Percentiles rank a stretch among this genome's conserved stretches.
phyloP scores from a whole-genome alignment of 176 grass and related monocot species.

The Oryza meridionalis region DNA sequence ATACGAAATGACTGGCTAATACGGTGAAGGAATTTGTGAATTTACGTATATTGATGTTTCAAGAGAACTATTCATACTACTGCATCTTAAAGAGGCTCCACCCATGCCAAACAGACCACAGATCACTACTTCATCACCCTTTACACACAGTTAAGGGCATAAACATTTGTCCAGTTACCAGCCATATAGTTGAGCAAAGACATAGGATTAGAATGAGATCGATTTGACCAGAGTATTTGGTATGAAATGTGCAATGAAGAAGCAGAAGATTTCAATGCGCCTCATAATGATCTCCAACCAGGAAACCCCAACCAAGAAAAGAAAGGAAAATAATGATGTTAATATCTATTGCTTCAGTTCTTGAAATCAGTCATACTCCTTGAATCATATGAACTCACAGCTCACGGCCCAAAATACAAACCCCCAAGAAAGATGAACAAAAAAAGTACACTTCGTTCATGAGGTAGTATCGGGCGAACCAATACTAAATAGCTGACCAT shows the following conservation, averaged over 20 bases:
- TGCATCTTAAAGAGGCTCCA: neutral
- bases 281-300: neutral
- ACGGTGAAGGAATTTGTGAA: neutral
- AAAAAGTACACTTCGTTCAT: neutral
- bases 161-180: neutral
- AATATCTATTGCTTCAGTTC: neutral
- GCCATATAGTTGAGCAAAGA: neutral
- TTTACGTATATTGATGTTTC: neutral
- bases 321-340: neutral
- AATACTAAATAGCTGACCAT: conserved; percentile 2
- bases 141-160: neutral
- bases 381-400: conserved; percentile 5
- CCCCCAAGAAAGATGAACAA: neutral
- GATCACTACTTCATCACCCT: neutral
- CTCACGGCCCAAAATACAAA: neutral
- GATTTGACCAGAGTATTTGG: neutral
- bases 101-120: conserved; percentile 1
- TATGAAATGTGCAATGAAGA: neutral
- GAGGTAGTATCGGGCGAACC: neutral
- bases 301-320: neutral
- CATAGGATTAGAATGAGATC: conserved; percentile 16
- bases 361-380: neutral
- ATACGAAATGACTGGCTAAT: neutral
- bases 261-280: neutral
- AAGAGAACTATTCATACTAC: neutral